Conservation (phyloP, 257 asterid species). For the Eucommia ulmoides region DNA sequence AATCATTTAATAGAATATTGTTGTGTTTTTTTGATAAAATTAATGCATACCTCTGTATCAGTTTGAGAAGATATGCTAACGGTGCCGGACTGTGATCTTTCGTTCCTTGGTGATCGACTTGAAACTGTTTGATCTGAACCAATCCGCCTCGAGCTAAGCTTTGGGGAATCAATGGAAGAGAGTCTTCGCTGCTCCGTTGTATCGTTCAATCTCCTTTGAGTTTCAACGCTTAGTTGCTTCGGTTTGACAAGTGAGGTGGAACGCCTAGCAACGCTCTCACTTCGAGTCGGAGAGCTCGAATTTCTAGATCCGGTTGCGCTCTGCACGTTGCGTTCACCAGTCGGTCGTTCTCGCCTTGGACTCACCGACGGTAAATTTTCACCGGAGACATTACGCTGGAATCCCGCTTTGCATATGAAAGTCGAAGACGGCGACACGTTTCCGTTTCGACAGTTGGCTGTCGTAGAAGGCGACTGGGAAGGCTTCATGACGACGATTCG, state of each 20-base stretch:
- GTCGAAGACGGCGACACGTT: constrained; percentile 22
- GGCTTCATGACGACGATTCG: constrained; percentile 55
- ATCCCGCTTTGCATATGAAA: constrained; percentile 23
- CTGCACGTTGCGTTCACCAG: constrained; percentile 26
- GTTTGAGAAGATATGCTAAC: constrained; percentile 46
- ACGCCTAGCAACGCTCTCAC: constrained; percentile 36
- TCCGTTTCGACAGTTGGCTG: constrained; percentile 21
- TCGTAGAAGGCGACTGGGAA: constrained; percentile 25
- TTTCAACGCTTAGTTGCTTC: constrained; percentile 47
- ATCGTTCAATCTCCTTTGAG: constrained; percentile 33
- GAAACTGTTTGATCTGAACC: constrained; percentile 27
- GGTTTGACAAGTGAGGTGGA: constrained; percentile 45
- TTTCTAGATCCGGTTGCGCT: constrained; percentile 40
- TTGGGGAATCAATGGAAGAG: constrained; percentile 57
- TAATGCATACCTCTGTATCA: constrained; percentile 55
- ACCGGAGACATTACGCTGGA: constrained; percentile 8
- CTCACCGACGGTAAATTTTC: constrained; percentile 41
- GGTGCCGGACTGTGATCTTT: constrained; percentile 39
- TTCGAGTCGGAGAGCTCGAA: constrained; percentile 29
- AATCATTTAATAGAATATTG: background rate
- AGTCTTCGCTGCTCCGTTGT: constrained; percentile 33
- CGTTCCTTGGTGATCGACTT: constrained; percentile 36
- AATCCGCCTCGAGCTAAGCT: constrained; percentile 34
- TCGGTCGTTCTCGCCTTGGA: constrained; percentile 31
- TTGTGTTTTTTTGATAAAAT: constrained; percentile 1